Conservation (phyloP, 352 stramenopile species). For the Globisporangium rhizosaccharum region DNA sequence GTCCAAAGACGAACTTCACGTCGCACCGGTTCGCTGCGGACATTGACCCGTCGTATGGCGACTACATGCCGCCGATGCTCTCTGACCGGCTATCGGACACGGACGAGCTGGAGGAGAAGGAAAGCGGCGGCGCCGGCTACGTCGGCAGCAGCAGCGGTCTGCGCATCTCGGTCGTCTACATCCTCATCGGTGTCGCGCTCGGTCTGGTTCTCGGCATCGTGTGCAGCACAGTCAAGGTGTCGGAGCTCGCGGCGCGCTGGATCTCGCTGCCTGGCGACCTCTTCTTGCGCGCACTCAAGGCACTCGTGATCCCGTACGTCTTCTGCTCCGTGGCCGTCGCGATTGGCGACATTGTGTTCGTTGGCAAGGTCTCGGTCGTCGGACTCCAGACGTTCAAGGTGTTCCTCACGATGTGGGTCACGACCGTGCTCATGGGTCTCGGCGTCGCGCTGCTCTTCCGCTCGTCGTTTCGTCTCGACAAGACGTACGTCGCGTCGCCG, state of each 20-base stretch:
- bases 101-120: neutral
- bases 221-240: conserved; percentile 25
- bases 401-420: conserved; percentile 52
- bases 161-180: conserved; percentile 44
- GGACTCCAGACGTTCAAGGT: conserved; percentile 59
- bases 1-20: conserved; percentile 3
- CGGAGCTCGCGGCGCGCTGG: conserved; percentile 35
- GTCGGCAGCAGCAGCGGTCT: conserved; percentile 26
- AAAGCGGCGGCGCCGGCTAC: neutral
- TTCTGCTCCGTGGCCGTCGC: conserved; percentile 78
- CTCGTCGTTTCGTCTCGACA: conserved; percentile 37
- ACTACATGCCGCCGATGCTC: conserved; percentile 2
- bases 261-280: conserved; percentile 69
- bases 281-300: conserved; percentile 70
- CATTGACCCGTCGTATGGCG: conserved; percentile 1
- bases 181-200: conserved; percentile 42
- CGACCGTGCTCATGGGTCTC: conserved; percentile 42
- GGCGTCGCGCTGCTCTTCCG: conserved; percentile 54
- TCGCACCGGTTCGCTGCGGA: neutral
- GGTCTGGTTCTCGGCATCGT: conserved; percentile 38
- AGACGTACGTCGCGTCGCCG: conserved; percentile 11
- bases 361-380: conserved; percentile 71
- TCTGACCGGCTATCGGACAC: conserved; percentile 2
- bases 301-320: conserved; percentile 77
- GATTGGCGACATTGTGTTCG: conserved; percentile 69